Percentiles rank a stretch among this genome's conserved stretches.
Evolutionary conservation across 352 stramenopile species (phyloP).

Genomic region (Pythium rishiriense): DNA sequence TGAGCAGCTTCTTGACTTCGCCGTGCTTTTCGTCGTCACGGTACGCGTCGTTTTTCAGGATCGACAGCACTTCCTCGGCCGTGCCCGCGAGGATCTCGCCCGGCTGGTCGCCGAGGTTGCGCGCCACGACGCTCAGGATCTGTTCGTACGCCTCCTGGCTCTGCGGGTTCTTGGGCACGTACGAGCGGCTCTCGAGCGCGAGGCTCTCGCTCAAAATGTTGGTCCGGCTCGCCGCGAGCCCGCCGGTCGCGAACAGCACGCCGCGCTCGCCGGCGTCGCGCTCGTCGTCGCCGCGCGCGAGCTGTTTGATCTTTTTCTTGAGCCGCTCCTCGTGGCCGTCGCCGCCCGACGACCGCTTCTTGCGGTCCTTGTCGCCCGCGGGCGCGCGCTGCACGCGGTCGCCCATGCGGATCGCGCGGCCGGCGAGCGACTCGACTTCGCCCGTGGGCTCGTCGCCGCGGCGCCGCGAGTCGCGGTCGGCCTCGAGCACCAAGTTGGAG

Average conservation of each 20-base stretch:
- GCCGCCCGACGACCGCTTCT: conserved; percentile 31
- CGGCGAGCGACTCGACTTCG: conserved; percentile 84
- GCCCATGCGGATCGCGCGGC: conserved; percentile 81
- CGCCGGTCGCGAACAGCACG: conserved; percentile 56
- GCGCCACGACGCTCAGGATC: conserved; percentile 78
- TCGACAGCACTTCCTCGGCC: conserved; percentile 90
- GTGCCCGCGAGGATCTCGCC: conserved; percentile 91
- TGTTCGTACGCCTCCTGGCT: conserved; percentile 90
- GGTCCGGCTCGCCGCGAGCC: conserved; percentile 38
- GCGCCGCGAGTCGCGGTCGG: conserved; percentile 83
- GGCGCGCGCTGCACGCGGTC: conserved; percentile 73
- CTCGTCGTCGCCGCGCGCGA: conserved; percentile 28
- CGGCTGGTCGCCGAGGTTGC: conserved; percentile 83
- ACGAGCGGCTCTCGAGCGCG: conserved; percentile 78
- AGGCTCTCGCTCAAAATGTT: conserved; percentile 77
- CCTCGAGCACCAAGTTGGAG: conserved; percentile 94
- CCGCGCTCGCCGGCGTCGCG: conserved; percentile 27
- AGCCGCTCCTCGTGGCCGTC: conserved; percentile 51
- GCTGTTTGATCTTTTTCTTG: conserved; percentile 73
- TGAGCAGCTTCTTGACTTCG: conserved; percentile 87
- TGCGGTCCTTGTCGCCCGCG: conserved; percentile 40
- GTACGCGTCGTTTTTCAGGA: conserved; percentile 92
- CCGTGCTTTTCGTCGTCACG: conserved; percentile 81
- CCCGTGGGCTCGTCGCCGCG: conserved; percentile 81
- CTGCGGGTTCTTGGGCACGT: conserved; percentile 86